Percentiles rank a stretch among this genome's conserved stretches.
phyloP scores from a whole-genome alignment of 257 asterid genomes.

The Penstemon eatonii region DNA sequence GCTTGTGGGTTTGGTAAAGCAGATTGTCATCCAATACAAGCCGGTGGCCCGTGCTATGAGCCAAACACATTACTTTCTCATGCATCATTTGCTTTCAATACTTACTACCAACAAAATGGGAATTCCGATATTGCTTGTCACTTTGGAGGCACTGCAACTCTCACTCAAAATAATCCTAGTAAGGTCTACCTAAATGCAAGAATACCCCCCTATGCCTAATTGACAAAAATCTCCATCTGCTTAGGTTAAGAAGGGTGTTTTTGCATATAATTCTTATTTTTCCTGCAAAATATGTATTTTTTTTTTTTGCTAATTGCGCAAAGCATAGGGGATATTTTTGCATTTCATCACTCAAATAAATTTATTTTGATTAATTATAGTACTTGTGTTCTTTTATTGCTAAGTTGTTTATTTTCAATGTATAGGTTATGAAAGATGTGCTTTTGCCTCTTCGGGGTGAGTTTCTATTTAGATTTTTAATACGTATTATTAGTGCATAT shows the following conservation, averaged over 20 bases:
- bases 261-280: no score
- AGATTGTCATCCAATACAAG: conserved; percentile 59
- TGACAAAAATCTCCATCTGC: no score
- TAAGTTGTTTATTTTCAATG: neutral
- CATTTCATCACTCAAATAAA: neutral
- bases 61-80: conserved; percentile 64
- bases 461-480: conserved; percentile 12
- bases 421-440: conserved; percentile 59
- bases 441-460: conserved; percentile 46
- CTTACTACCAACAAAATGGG: conserved; percentile 80
- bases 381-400: neutral
- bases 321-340: neutral
- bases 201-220: no score
- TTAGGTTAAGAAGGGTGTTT: no score
- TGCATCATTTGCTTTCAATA: conserved; percentile 80
- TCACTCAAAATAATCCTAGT: conserved; percentile 66
- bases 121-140: conserved; percentile 73
- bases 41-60: conserved; percentile 72
- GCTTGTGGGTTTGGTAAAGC: conserved; percentile 71
- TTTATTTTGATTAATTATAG: neutral
- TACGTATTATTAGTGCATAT: neutral
- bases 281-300: no score
- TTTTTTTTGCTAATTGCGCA: no score
- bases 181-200: neutral
- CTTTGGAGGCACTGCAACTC: conserved; percentile 75